Evolutionary conservation across 768 basidiomycete genomes (phyloP).

Genomic region (Auricularia auricula-judae): DNA sequence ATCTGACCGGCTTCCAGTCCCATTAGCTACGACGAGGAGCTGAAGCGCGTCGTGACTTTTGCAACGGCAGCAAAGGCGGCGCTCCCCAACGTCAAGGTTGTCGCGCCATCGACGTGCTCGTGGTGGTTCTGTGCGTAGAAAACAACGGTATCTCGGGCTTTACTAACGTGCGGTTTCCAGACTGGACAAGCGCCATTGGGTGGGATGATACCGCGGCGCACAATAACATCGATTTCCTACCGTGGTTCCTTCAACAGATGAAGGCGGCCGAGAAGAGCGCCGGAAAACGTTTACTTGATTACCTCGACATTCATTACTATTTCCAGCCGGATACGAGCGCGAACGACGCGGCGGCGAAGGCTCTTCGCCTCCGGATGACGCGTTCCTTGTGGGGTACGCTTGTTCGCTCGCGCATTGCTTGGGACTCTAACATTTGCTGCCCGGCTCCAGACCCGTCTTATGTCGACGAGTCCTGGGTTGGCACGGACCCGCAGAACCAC

Average conservation of each 20-base stretch:
- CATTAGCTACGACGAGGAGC: slow-evolving; percentile 41
- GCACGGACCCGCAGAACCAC: slow-evolving; percentile 31
- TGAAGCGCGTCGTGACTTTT: slow-evolving; percentile 32
- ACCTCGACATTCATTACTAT: slow-evolving; percentile 48
- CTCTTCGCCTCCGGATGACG: slow-evolving; percentile 36
- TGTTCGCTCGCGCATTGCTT: neutral
- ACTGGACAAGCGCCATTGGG: slow-evolving; percentile 42
- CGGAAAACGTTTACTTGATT: slow-evolving; percentile 39
- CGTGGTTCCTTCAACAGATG: slow-evolving; percentile 46
- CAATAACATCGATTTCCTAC: slow-evolving; percentile 40
- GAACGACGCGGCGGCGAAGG: slow-evolving; percentile 40
- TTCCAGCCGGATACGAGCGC: slow-evolving; percentile 41
- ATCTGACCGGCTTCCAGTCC: slow-evolving; percentile 17
- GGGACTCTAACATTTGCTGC: neutral
- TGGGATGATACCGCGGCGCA: slow-evolving; percentile 40
- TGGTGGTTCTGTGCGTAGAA: slow-evolving; percentile 19
- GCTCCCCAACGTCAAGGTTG: slow-evolving; percentile 32
- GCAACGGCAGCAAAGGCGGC: slow-evolving; percentile 32
- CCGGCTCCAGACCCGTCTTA: slow-evolving; percentile 25
- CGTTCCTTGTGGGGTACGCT: slow-evolving; percentile 35
- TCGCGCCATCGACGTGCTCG: slow-evolving; percentile 30
- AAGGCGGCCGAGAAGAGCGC: slow-evolving; percentile 22
- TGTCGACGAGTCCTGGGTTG: slow-evolving; percentile 45
- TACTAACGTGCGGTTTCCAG: slow-evolving; percentile 20
- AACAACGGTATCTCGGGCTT: slow-evolving; percentile 17